Evolutionary conservation across 2,329 filamentous ascomycete species (phyloP), one percentile per base, ranked within the genome.

Genomic region (Cladophialophora exuberans): DNA sequence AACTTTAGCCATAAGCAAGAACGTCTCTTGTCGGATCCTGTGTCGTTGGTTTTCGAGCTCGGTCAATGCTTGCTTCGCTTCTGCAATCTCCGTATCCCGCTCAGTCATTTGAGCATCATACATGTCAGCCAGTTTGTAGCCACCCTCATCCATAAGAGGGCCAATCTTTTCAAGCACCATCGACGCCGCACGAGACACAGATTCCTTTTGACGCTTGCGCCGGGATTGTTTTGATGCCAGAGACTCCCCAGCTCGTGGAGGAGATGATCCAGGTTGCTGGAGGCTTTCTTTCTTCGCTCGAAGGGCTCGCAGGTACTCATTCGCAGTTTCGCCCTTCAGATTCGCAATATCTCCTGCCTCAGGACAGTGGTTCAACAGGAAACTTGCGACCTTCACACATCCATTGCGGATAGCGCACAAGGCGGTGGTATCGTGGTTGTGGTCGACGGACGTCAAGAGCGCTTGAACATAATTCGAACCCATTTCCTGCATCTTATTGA

Each of bases 381-480:
- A 76, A 44, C 81, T 78, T n/a, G 84, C 83, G 48, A 84, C 78
- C 58, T 94, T 88, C 52, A 96, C 87, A 62, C 92, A 95, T 65
- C 83, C 83, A 57, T 97, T 96, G 39, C 91, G 86, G 15, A 93
- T 90, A 52, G 91, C 90, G 54, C 90, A 87, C 66, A 91, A 86
- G 7, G 93, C 90, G 0, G 94, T 92, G 0, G 94, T 97, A 69
- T 99, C 95, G 35, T 93, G 93, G 35, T 91, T 86, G 23, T 86
- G 78, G 70, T 99, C 93, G 67, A 91, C 89, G 6, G 85, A 81
- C 65, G 96, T 90, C 9, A 99, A 77, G 9, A 97, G 74, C 43
- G 84, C 79, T 57, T 91, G 89, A 43, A 97, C 84, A 52, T 86
- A 83, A 6, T 86, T 86, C 4, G 90, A 84, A 63, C 89, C 84